phyloP scores from a whole-genome alignment of 2,329 filamentous ascomycete genomes.

The Diaporthe vaccinii region DNA sequence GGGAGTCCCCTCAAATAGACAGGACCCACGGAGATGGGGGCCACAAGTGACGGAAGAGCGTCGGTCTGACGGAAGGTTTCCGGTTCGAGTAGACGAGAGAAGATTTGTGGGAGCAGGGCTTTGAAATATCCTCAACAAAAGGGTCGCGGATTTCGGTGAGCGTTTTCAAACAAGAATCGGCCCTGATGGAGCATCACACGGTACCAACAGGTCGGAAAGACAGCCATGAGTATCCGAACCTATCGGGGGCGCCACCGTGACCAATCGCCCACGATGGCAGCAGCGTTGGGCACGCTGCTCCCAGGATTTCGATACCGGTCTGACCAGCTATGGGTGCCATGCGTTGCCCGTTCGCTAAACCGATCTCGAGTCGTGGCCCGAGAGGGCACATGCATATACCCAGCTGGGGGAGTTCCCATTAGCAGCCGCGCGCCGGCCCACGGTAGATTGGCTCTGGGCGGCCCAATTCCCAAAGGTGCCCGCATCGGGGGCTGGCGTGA shows the following conservation, averaged over 20 bases:
- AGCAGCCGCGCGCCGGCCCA: conserved; percentile 26
- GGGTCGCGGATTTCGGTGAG: conserved; percentile 6
- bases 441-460: neutral
- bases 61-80: conserved; percentile 18
- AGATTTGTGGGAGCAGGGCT: neutral
- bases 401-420: conserved; percentile 20
- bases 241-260: neutral
- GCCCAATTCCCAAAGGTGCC: conserved; percentile 6
- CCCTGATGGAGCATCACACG: conserved; percentile 9
- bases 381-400: conserved; percentile 23
- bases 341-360: conserved; percentile 24
- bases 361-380: conserved; percentile 28
- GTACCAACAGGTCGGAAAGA: conserved; percentile 22
- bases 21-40: neutral
- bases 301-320: conserved; percentile 12
- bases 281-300: conserved; percentile 11
- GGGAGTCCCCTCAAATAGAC: neutral
- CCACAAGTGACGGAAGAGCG: conserved; percentile 1
- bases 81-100: conserved; percentile 1
- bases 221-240: neutral
- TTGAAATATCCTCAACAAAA: neutral
- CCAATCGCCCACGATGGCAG: conserved; percentile 1
- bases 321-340: conserved; percentile 23
- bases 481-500: neutral
- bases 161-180: conserved; percentile 26